Conservation (phyloP, 2,329 filamentous ascomycete genomes). For the Calonectria ilicicola region DNA sequence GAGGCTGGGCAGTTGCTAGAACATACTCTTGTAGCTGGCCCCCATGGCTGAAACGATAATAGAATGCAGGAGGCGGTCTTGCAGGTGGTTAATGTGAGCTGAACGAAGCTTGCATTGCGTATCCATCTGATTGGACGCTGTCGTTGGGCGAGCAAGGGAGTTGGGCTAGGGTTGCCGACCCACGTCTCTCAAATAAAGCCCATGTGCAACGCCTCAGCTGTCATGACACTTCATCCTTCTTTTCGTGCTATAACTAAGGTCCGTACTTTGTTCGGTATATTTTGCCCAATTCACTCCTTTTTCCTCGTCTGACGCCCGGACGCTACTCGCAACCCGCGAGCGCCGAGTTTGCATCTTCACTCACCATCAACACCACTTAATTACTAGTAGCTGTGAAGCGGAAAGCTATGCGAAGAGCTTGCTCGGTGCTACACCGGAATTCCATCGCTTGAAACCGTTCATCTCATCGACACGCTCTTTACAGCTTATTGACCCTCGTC, state of each 20-base stretch:
- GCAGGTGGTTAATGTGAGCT: constrained; percentile 9
- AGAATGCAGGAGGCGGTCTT: constrained; percentile 6
- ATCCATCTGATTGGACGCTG: constrained; percentile 1
- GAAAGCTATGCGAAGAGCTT: neutral
- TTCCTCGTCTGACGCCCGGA: neutral
- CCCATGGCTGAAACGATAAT: constrained; percentile 3
- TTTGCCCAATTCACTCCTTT: neutral
- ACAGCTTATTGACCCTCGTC: neutral
- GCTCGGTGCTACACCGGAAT: neutral
- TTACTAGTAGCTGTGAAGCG: neutral
- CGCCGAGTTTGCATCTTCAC: neutral
- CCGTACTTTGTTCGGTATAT: neutral
- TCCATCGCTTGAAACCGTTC: neutral
- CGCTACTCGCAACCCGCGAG: neutral
- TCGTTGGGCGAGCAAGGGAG: neutral
- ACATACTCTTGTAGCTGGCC: neutral
- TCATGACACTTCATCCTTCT: constrained; percentile 1
- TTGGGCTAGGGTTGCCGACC: constrained; percentile 8
- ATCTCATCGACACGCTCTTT: neutral
- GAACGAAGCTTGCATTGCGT: constrained; percentile 9
- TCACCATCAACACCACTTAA: neutral
- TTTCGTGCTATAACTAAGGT: neutral
- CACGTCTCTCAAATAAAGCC: constrained; percentile 6
- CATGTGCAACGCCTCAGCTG: neutral
- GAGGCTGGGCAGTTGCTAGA: neutral